Evolutionary conservation across 176 grass and related monocot species (phyloP), one percentile per base, ranked within the genome.

Genomic region (Poa pratensis): DNA sequence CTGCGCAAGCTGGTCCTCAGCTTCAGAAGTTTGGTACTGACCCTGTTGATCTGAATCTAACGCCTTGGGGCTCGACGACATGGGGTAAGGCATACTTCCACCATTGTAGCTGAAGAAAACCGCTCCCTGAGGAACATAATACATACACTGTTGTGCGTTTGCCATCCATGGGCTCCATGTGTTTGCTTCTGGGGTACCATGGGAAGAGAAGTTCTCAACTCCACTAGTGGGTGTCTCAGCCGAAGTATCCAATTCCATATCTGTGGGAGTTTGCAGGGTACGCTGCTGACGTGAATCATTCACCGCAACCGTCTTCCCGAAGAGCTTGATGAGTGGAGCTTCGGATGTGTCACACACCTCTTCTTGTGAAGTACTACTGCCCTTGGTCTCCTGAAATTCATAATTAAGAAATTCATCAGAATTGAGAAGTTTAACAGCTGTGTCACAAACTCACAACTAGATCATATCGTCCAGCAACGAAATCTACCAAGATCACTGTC

Each of bases 281-380:
- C 24, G 14, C 62, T 80, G 40, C 43, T 77, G 28, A 58, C 77
- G 66, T 12, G 79, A 42, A 83, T 82, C 27, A 60, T 54, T 88
- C 53, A 89, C 43, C 6, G 57, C n/a, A 86, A 99, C 80, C 32
- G 82, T 92, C 84, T 91, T 84, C 26, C 93, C 93, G 53, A 99
- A 99, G 7, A 96, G 88, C 89, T 85, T 92, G n/a, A 99, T 48
- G 22, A 39, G 68, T 22, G 81, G 75, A 82, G 70, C 73, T 53
- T 85, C 77, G 27, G 85, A 83, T 64, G 78, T 67, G 28, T 52
- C 62, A 58, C 84, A 89, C 5, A 53, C 61, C 6, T 30, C 64
- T 60, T 89, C 86, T 73, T 84, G 42, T 3, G 50, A 40, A 82
- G 19, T 34, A 40, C 20, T 16, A 32, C 75, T 45, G 8, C 40